phyloP scores from a whole-genome alignment of 2,329 filamentous ascomycete species.

The Botryotinia convoluta region DNA sequence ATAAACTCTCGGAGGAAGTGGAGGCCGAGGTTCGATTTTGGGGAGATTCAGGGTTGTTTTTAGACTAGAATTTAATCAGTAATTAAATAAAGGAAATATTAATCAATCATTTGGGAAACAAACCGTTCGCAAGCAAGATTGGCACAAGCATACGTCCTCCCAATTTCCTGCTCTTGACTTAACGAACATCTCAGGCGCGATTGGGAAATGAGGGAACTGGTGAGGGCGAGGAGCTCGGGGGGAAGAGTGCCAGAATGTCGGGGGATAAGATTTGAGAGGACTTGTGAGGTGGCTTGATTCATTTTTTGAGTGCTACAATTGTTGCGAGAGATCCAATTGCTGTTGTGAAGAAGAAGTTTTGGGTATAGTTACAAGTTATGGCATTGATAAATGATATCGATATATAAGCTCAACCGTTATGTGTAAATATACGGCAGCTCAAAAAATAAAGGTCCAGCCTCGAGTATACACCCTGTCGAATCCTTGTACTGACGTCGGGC shows the following conservation, averaged over 20 bases:
- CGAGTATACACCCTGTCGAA: neutral
- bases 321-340: neutral
- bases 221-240: slow-evolving; percentile 65
- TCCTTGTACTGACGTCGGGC: slow-evolving; percentile 2
- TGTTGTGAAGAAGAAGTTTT: neutral
- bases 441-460: slow-evolving; percentile 9
- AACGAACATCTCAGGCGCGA: slow-evolving; percentile 75
- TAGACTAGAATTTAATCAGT: slow-evolving; percentile 50
- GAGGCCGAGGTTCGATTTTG: slow-evolving; percentile 70
- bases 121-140: slow-evolving; percentile 88
- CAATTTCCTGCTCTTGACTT: slow-evolving; percentile 83
- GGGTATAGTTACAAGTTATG: neutral
- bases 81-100: neutral
- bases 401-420: neutral
- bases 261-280: slow-evolving; percentile 70
- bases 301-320: slow-evolving; percentile 45
- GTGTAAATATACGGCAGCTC: neutral
- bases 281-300: slow-evolving; percentile 72
- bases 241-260: slow-evolving; percentile 67
- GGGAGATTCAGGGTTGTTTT: slow-evolving; percentile 76
- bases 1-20: slow-evolving; percentile 77
- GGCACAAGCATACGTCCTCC: slow-evolving; percentile 78
- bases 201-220: slow-evolving; percentile 73
- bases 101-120: neutral
- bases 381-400: neutral